Conservation (phyloP, 257 asterid species). For the Jaltomata sinuosa region DNA sequence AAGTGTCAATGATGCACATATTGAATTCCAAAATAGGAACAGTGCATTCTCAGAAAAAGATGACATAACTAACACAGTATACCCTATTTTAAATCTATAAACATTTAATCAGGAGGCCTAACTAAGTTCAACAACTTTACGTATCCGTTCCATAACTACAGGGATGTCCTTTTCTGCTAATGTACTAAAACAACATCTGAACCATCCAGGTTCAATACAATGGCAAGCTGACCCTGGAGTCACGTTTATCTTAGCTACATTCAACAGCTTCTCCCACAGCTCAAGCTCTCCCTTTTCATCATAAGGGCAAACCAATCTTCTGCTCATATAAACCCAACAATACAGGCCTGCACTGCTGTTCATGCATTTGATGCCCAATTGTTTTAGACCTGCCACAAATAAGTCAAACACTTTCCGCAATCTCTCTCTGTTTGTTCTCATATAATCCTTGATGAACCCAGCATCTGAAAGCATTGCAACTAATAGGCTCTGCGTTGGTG, state of each 20-base stretch:
- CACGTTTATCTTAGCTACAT: conserved; percentile 58
- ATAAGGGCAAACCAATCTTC: conserved; percentile 55
- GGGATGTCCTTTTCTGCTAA: conserved; percentile 53
- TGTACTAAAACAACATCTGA: conserved; percentile 77
- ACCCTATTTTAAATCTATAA: conserved; percentile 11
- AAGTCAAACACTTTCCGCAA: conserved; percentile 38
- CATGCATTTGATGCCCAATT: conserved; percentile 52
- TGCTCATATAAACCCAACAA: conserved; percentile 96
- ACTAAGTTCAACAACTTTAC: conserved; percentile 55
- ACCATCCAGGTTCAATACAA: conserved; percentile 98
- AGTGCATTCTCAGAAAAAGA: neutral
- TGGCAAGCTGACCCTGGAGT: conserved; percentile 97
- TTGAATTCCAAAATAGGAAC: neutral
- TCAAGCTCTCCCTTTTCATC: conserved; percentile 93
- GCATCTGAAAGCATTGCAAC: conserved; percentile 73
- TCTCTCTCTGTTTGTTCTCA: conserved; percentile 48
- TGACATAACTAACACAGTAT: neutral
- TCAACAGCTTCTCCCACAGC: conserved; percentile 73
- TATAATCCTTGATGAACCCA: conserved; percentile 46
- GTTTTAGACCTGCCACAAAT: conserved; percentile 54
- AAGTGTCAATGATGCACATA: neutral
- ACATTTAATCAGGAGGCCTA: conserved; percentile 45
- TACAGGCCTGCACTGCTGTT: conserved; percentile 76
- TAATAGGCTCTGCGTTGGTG: conserved; percentile 70
- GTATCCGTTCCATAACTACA: conserved; percentile 58